Evolutionary conservation across 2,329 filamentous ascomycete genomes (phyloP).

Genomic region (Cercospora sesami): DNA sequence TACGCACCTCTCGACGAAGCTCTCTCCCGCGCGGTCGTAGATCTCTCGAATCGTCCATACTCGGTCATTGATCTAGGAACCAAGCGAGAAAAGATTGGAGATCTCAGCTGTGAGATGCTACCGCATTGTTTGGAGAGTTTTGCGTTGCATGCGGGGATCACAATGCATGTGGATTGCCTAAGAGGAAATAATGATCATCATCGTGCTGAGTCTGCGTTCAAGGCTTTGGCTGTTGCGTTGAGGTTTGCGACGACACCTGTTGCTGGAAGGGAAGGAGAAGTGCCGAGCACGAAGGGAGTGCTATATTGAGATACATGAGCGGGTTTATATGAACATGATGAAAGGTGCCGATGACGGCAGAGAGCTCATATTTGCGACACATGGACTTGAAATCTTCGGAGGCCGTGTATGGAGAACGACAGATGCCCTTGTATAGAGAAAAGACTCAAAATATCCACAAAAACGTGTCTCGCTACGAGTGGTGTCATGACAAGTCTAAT

Average conservation of each 20-base stretch:
- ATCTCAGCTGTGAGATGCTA: constrained; percentile 93
- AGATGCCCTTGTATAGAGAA: background rate
- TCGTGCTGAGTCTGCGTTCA: constrained; percentile 93
- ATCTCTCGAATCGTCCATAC: constrained; percentile 90
- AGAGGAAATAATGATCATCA: constrained; percentile 94
- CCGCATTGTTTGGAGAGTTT: constrained; percentile 95
- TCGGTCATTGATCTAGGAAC: constrained; percentile 80
- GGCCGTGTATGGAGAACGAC: background rate
- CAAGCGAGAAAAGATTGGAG: constrained; percentile 87
- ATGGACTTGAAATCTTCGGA: background rate
- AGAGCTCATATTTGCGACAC: background rate
- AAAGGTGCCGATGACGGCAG: background rate
- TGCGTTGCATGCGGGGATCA: constrained; percentile 83
- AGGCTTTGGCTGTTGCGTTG: constrained; percentile 87
- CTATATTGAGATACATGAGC: constrained; percentile 48
- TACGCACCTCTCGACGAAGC: constrained; percentile 96
- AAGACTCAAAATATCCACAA: background rate
- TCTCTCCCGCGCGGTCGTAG: constrained; percentile 87
- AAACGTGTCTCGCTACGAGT: background rate
- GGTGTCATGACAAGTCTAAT: no score
- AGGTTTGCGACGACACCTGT: constrained; percentile 73
- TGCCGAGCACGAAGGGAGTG: constrained; percentile 95
- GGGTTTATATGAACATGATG: background rate
- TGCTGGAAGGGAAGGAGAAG: constrained; percentile 81
- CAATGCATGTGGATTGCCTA: constrained; percentile 91